Percentiles rank a stretch among this genome's conserved stretches.
Evolutionary conservation across 352 stramenopile species (phyloP).

Genomic region (Albugo candida): DNA sequence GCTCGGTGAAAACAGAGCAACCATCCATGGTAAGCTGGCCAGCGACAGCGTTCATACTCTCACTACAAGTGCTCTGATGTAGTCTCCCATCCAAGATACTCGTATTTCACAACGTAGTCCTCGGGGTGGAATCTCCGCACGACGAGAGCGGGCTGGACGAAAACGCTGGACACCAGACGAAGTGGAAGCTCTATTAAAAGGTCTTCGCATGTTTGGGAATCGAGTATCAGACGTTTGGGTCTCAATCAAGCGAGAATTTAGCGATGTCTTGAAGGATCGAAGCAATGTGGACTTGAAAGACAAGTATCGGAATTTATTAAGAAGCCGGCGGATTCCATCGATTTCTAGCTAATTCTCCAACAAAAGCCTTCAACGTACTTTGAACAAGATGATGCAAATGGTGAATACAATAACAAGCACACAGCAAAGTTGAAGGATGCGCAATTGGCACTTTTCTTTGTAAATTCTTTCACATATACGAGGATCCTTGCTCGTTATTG

Average conservation of each 20-base stretch:
- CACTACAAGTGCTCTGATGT: not conserved
- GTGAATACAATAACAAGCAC: too few relatives aligned
- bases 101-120: not conserved
- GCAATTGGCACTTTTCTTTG: too few relatives aligned
- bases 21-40: not conserved
- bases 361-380: too few relatives aligned
- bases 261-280: constrained; percentile 19
- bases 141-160: not conserved
- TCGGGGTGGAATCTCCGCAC: not conserved
- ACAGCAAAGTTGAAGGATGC: too few relatives aligned
- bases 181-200: constrained; percentile 31
- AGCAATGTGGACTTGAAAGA: constrained; percentile 70
- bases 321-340: constrained; percentile 3
- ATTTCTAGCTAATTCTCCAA: not conserved
- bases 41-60: not conserved
- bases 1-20: not conserved
- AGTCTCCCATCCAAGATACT: not conserved
- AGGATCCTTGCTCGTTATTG: too few relatives aligned
- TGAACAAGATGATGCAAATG: too few relatives aligned
- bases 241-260: constrained; percentile 41
- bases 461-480: too few relatives aligned
- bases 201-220: constrained; percentile 29
- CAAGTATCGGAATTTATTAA: constrained; percentile 62
- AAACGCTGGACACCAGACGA: constrained; percentile 29
- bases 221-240: constrained; percentile 27